phyloP scores from a whole-genome alignment of 306 rosid species.

The Prunus persica region DNA sequence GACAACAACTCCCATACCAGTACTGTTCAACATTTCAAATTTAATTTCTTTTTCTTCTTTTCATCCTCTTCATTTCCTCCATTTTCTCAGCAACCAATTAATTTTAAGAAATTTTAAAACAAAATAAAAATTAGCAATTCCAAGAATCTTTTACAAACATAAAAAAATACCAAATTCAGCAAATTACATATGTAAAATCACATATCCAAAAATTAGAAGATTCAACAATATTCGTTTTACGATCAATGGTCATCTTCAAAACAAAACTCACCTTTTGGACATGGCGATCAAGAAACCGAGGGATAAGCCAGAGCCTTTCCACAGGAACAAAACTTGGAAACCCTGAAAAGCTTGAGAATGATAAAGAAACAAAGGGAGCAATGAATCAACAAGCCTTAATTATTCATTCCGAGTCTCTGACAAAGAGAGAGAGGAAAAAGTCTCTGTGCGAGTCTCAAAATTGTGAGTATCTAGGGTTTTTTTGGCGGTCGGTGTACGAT shows the following conservation, averaged over 20 bases:
- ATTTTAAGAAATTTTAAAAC: background rate
- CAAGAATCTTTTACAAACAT: background rate
- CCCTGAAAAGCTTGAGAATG: slow-evolving; percentile 5
- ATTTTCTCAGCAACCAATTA: slow-evolving; percentile 6
- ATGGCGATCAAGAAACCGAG: slow-evolving; percentile 36
- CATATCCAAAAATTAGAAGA: background rate
- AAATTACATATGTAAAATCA: background rate
- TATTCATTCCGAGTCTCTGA: background rate
- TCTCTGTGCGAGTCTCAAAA: background rate
- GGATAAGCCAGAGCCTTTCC: background rate
- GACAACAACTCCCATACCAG: background rate
- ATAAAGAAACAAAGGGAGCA: background rate
- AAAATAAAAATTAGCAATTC: background rate
- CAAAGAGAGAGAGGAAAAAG: background rate
- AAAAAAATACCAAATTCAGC: background rate
- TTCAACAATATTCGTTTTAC: background rate
- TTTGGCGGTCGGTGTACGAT: slow-evolving; percentile 15
- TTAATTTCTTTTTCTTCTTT: background rate
- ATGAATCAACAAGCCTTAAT: background rate
- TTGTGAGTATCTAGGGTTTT: slow-evolving; percentile 14
- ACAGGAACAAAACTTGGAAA: background rate
- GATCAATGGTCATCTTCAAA: background rate
- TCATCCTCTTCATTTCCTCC: background rate
- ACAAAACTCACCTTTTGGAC: slow-evolving; percentile 56
- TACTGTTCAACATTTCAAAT: background rate